Percentiles rank a stretch among this genome's conserved stretches.
Evolutionary conservation across 495 filamentous ascomycete genomes (phyloP).

Genomic region (Trichoderma parareesei): DNA sequence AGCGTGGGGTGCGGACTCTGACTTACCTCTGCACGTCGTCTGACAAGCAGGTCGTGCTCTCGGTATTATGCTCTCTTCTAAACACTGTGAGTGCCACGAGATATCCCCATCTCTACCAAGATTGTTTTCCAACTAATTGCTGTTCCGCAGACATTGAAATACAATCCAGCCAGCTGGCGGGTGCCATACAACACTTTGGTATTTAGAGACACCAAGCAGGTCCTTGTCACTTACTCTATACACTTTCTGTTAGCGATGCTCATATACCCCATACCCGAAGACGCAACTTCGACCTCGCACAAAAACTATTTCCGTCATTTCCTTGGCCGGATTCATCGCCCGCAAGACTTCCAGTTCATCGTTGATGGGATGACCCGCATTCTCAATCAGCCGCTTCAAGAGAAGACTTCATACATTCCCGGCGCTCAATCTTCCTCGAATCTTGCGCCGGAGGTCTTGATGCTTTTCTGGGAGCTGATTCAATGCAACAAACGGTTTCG

Average conservation of each 20-base stretch:
- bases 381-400: slow-evolving; percentile 85
- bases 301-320: slow-evolving; percentile 95
- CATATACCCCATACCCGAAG: slow-evolving; percentile 85
- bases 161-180: slow-evolving; percentile 90
- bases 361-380: slow-evolving; percentile 93
- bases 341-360: slow-evolving; percentile 96
- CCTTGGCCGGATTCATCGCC: slow-evolving; percentile 80
- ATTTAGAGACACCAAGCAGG: slow-evolving; percentile 87
- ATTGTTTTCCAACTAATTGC: slow-evolving; percentile 16
- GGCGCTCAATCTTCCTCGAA: slow-evolving; percentile 72
- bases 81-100: slow-evolving; percentile 67
- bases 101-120: not conserved
- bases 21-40: slow-evolving; percentile 80
- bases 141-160: slow-evolving; percentile 69
- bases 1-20: slow-evolving; percentile 76
- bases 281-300: slow-evolving; percentile 43
- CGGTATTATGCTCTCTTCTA: slow-evolving; percentile 76
- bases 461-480: slow-evolving; percentile 95
- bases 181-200: slow-evolving; percentile 93
- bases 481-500: slow-evolving; percentile 98
- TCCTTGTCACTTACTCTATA: slow-evolving; percentile 83
- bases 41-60: slow-evolving; percentile 83
- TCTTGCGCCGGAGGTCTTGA: slow-evolving; percentile 93
- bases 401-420: slow-evolving; percentile 79
- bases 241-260: slow-evolving; percentile 84